phyloP scores from a whole-genome alignment of 73 alveolate species.

The Symbiodinium natans region DNA sequence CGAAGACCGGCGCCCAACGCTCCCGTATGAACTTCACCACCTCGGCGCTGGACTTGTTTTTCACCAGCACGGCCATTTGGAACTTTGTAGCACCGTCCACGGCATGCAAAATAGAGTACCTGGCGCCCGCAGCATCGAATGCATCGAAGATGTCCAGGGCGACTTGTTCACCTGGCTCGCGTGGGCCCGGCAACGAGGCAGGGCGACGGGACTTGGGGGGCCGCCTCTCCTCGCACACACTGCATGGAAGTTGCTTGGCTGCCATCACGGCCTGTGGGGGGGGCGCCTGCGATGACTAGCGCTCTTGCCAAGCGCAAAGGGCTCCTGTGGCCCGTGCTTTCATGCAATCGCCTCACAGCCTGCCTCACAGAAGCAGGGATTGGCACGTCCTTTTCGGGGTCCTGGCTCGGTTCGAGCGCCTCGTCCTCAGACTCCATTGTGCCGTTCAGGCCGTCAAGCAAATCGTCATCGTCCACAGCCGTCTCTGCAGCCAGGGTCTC shows the following conservation, averaged over 20 bases:
- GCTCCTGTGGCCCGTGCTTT: background rate
- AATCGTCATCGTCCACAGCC: background rate
- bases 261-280: background rate
- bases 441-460: background rate
- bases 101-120: background rate
- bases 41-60: background rate
- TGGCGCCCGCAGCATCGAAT: background rate
- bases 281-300: background rate
- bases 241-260: background rate
- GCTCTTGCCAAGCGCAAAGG: background rate
- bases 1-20: constrained; percentile 14
- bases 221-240: background rate
- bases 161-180: background rate
- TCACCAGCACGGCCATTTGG: background rate
- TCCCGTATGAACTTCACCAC: background rate
- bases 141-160: background rate
- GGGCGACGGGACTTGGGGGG: constrained; percentile 13
- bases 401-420: background rate
- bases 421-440: background rate
- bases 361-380: background rate
- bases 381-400: background rate
- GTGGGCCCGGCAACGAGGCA: background rate
- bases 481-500: background rate
- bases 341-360: background rate
- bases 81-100: background rate